phyloP scores from a whole-genome alignment of 441 rosid genomes.

The Populus hybrid region DNA sequence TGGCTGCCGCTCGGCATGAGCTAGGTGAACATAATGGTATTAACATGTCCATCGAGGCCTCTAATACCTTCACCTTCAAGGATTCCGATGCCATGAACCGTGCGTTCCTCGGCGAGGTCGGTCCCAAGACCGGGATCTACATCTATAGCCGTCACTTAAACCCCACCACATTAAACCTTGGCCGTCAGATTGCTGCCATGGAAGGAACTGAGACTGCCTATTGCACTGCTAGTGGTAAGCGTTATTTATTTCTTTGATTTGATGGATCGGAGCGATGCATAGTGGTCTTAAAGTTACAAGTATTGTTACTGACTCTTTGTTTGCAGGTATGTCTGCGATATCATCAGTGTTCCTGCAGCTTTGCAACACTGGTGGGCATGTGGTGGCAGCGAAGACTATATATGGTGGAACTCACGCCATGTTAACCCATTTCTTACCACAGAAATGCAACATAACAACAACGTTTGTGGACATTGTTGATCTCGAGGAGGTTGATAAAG shows the following conservation, averaged over 20 bases:
- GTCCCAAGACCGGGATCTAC: neutral
- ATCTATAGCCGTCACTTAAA: slow-evolving; percentile 26
- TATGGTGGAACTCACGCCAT: neutral
- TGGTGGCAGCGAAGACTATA: neutral
- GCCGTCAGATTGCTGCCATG: slow-evolving; percentile 89
- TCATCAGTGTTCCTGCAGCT: neutral
- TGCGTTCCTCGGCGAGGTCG: neutral
- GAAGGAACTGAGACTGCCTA: slow-evolving; percentile 90
- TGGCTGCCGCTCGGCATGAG: neutral
- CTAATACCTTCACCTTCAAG: neutral
- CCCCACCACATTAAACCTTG: slow-evolving; percentile 78
- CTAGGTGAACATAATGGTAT: neutral
- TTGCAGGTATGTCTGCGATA: neutral
- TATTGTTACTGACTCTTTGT: no score
- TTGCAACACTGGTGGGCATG: neutral
- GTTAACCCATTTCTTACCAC: neutral
- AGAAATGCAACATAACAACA: neutral
- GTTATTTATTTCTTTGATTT: neutral
- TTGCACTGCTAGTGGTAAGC: slow-evolving; percentile 79
- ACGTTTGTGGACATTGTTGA: neutral
- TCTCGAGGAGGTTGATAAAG: neutral
- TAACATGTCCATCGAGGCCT: neutral
- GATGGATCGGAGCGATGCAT: neutral
- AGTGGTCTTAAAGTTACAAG: no score
- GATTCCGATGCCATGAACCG: neutral